Conservation (phyloP, 306 rosid genomes). For the Vigna angularis region DNA sequence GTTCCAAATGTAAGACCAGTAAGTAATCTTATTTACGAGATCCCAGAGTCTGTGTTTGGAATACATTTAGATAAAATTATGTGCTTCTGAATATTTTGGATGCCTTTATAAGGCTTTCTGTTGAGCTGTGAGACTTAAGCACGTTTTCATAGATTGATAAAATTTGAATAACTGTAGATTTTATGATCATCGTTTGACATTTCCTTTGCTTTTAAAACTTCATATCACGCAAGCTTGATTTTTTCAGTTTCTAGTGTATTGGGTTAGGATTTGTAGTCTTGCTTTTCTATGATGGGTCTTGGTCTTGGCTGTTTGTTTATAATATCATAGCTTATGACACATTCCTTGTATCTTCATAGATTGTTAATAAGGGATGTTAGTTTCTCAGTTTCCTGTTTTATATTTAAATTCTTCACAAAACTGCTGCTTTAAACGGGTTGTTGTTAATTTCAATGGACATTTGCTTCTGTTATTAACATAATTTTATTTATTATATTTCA, state of each 20-base stretch:
- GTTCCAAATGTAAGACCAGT: too few species aligned
- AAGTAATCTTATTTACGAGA: too few species aligned
- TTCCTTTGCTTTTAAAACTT: background rate
- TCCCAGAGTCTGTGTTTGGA: too few species aligned
- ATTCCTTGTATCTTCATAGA: too few species aligned
- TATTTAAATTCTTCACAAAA: too few species aligned
- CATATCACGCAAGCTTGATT: conserved; percentile 15
- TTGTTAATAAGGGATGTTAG: too few species aligned
- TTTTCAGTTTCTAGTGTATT: conserved; percentile 4
- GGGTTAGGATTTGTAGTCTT: background rate
- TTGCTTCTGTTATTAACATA: conserved; percentile 35
- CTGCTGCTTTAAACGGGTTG: too few species aligned
- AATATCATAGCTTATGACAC: too few species aligned
- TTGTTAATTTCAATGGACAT: too few species aligned
- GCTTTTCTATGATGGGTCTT: too few species aligned
- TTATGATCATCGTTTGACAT: conserved; percentile 11
- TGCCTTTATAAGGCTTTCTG: conserved; percentile 5
- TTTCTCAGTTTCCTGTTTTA: too few species aligned
- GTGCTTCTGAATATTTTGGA: conserved; percentile 11
- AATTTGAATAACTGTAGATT: conserved; percentile 6
- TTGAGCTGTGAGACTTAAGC: conserved; percentile 10
- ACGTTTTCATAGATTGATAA: background rate
- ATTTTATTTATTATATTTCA: conserved; percentile 55
- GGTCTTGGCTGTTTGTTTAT: too few species aligned
- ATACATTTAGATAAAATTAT: background rate